Evolutionary conservation across 495 filamentous ascomycete genomes (phyloP).

Genomic region (Aspergillus leporis): DNA sequence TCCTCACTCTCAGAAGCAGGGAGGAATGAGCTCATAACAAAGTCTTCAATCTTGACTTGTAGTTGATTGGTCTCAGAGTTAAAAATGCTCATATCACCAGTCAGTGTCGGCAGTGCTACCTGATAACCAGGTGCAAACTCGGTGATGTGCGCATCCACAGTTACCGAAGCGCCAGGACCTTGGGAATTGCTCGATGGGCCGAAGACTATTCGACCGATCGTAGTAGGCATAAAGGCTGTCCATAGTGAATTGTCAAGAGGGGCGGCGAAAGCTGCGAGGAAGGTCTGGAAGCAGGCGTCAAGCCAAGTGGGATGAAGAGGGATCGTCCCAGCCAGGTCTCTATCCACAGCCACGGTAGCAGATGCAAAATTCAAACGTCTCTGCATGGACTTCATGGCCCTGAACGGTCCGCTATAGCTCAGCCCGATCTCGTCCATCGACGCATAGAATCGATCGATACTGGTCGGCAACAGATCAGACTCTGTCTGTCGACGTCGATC

Average conservation of each 20-base stretch:
- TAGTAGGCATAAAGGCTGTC: slow-evolving; percentile 19
- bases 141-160: neutral
- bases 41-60: slow-evolving; percentile 9
- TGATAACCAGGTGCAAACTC: neutral
- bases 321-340: neutral
- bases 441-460: slow-evolving; percentile 24
- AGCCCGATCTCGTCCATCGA: slow-evolving; percentile 22
- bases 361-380: slow-evolving; percentile 5
- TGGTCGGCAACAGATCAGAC: slow-evolving; percentile 29
- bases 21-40: slow-evolving; percentile 8
- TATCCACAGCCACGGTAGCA: slow-evolving; percentile 12
- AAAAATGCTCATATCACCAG: slow-evolving; percentile 7
- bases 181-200: slow-evolving; percentile 20
- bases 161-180: slow-evolving; percentile 11
- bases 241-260: slow-evolving; percentile 38
- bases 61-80: slow-evolving; percentile 7
- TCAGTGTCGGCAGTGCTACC: neutral
- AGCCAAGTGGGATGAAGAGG: slow-evolving; percentile 48
- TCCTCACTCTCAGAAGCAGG: slow-evolving; percentile 8
- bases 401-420: slow-evolving; percentile 24
- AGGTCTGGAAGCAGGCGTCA: slow-evolving; percentile 50
- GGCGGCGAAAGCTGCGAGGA: slow-evolving; percentile 44
- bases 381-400: slow-evolving; percentile 12
- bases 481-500: neutral
- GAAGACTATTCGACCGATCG: slow-evolving; percentile 7